A percentile compares a stretch with the other conserved stretches of the same genome.
Conservation (phyloP, 148 eudicot species). For the Persicaria tinctoria region DNA sequence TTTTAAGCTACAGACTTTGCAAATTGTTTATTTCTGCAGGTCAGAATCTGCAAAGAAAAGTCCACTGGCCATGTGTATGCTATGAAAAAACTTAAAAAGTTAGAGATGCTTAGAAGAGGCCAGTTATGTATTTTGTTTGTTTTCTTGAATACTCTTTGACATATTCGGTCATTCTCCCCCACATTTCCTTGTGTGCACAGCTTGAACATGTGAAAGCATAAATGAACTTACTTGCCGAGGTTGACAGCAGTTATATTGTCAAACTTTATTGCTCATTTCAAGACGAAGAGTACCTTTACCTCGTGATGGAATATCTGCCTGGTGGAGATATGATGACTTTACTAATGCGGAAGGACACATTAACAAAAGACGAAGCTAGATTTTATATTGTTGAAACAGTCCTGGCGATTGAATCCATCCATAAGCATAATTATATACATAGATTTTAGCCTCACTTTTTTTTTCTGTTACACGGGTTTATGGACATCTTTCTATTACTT, state of each 20-base stretch:
- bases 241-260: slow-evolving; percentile 41
- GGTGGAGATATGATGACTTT: slow-evolving; percentile 81
- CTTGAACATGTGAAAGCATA: slow-evolving; percentile 24
- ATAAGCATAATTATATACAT: slow-evolving; percentile 65
- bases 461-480: not conserved
- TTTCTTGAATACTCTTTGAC: not conserved
- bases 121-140: slow-evolving; percentile 33
- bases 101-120: slow-evolving; percentile 68
- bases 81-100: slow-evolving; percentile 68
- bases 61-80: not conserved
- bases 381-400: slow-evolving; percentile 68
- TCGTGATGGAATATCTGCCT: slow-evolving; percentile 69
- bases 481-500: not conserved
- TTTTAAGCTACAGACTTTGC: not conserved
- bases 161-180: not conserved
- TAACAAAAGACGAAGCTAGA: slow-evolving; percentile 59
- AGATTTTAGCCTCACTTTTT: slow-evolving; percentile 22
- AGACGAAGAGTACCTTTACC: slow-evolving; percentile 60
- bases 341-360: slow-evolving; percentile 63
- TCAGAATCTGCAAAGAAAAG: not conserved
- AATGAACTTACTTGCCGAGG: slow-evolving; percentile 67
- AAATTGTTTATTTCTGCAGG: not conserved
- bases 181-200: slow-evolving; percentile 19
- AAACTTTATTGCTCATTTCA: slow-evolving; percentile 68
- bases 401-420: slow-evolving; percentile 68